These are phyloP conservation scores for Starmera stellimalicola DNA, from an alignment of 1,139 yeast species.

Conservation along the genomic window DNA sequence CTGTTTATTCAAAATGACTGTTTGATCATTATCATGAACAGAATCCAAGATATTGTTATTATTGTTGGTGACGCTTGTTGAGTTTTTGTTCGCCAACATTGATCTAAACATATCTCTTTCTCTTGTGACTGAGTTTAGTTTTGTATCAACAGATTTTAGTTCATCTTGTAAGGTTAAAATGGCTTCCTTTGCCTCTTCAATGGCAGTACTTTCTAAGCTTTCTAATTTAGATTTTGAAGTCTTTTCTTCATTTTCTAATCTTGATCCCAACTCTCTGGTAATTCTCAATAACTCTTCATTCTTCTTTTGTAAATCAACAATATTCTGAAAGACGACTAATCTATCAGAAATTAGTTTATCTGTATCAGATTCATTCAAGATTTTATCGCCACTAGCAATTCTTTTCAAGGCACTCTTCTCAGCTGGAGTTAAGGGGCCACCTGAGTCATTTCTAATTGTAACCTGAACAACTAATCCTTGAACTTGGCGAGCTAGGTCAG, in stretches of 20 bases:
- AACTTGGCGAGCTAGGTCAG: conserved; percentile 74
- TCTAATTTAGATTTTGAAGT: conserved; percentile 33
- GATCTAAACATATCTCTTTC: conserved; percentile 62
- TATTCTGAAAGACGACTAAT: conserved; percentile 57
- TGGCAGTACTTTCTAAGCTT: conserved; percentile 46
- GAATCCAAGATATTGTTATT: conserved; percentile 6
- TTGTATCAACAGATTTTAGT: conserved; percentile 39
- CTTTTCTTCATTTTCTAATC: conserved; percentile 49
- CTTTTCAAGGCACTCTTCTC: conserved; percentile 38
- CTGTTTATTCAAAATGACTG: conserved; percentile 21
- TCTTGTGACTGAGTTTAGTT: conserved; percentile 42
- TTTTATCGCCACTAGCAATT: conserved; percentile 21
- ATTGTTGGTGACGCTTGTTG: not conserved
- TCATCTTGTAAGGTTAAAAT: conserved; percentile 60
- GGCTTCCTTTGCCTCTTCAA: conserved; percentile 70
- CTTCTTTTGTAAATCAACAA: conserved; percentile 60
- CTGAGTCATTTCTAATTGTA: conserved; percentile 40
- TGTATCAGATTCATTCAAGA: conserved; percentile 46
- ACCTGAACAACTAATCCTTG: conserved; percentile 64
- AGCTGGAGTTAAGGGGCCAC: conserved; percentile 45
- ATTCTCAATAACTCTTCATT: conserved; percentile 64
- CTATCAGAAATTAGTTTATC: conserved; percentile 65
- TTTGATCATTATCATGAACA: conserved; percentile 19
- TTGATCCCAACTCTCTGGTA: conserved; percentile 59
- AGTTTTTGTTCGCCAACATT: conserved; percentile 22